Base-by-base conservation (phyloP, 208 protist species). In the Leishmania major region DNA sequence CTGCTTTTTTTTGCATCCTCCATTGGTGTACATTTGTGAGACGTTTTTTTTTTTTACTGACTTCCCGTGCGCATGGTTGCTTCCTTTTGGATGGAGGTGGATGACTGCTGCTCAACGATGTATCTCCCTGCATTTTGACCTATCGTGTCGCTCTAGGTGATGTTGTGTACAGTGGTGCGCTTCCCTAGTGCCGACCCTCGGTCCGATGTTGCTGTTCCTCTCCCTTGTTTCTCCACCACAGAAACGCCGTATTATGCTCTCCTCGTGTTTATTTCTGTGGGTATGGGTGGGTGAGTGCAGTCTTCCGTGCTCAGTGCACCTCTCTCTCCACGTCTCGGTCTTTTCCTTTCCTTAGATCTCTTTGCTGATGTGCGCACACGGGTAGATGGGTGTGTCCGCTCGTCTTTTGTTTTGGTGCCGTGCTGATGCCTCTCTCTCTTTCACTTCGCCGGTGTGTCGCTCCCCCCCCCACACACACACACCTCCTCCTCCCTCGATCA, bases 371-470 rank as follows among this genome's bases (percentile, higher is more conserved):
- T 31, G 62, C 31, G n/a, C 31, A 66, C 76, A 2, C 31, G 49
- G 45, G 37, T 75, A 40, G 35, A 45, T 31, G 19, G 45, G 59
- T 43, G 2, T 22, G n/a, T 45, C 55, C 25, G 51, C 72, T 19
- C 74, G 78, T 79, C 31, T 79, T 70, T 45, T 76, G 70, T 49
- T 60, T 67, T 84, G n/a, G 10, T 47, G 22, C 59, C 11, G 31
- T 51, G 31, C 28, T 45, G 69, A 35, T 81, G 25, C 37, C 72
- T 40, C 37, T 57, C 22, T 25, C 77, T 75, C 59, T 25, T 78
- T 75, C 45, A 64, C 59, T 64, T 31, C 28, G 17, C 51, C 51
- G 51, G 17, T 55, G 10, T 22, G 51, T 55, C 51, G 4, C 22
- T 6, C 51, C 51, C 51, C 10, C 51, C 51, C 51, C 51, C 10